A percentile compares a stretch with the other conserved stretches of the same genome.
Evolutionary conservation across 2,329 filamentous ascomycete genomes (phyloP).

Genomic region (Colletotrichum falcatum): DNA sequence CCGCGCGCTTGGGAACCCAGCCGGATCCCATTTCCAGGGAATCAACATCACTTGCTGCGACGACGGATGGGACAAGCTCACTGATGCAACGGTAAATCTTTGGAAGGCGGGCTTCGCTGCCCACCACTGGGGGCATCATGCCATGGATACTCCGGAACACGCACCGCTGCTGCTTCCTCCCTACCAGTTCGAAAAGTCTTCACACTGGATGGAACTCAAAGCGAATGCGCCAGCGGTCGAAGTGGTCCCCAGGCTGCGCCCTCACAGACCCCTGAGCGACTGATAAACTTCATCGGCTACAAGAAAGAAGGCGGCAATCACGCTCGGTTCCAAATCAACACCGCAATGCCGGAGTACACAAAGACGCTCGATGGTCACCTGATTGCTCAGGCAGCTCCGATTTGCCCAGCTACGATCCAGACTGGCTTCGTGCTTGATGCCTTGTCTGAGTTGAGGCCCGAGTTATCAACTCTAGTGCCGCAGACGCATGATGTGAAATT

Average conservation of each 20-base stretch:
- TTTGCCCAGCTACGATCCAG: background rate
- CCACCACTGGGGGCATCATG: too few species aligned
- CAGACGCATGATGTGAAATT: background rate
- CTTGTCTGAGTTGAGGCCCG: background rate
- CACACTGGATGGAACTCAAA: background rate
- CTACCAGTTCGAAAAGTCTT: too few species aligned
- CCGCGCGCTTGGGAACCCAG: too few species aligned
- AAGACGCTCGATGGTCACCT: background rate
- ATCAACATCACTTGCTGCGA: too few species aligned
- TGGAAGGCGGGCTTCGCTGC: too few species aligned
- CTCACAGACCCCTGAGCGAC: background rate
- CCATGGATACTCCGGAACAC: too few species aligned
- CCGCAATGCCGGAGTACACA: background rate
- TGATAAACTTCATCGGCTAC: background rate
- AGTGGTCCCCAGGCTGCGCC: constrained; percentile 46
- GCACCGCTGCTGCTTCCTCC: too few species aligned
- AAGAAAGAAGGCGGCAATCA: background rate
- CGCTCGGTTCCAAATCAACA: background rate
- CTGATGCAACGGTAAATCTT: too few species aligned
- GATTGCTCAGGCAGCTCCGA: background rate
- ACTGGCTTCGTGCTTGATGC: background rate
- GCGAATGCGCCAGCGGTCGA: constrained; percentile 46
- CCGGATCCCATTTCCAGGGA: too few species aligned
- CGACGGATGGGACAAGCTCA: too few species aligned
- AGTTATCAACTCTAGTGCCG: background rate